phyloP scores from a whole-genome alignment of 176 grass and related monocot genomes.

The Cenchrus fungigraminus region DNA sequence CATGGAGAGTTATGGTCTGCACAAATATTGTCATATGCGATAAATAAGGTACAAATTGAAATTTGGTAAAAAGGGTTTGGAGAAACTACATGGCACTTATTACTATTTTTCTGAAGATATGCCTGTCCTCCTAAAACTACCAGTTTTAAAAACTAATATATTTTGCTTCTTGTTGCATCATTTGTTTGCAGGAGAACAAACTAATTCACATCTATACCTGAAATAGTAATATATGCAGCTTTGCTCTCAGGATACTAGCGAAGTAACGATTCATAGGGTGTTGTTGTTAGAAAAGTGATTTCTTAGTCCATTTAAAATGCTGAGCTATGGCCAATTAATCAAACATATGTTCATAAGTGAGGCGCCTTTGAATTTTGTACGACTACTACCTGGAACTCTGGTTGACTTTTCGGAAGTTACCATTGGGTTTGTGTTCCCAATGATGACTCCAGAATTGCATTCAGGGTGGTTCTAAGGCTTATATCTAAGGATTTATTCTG shows the following conservation, averaged over 20 bases:
- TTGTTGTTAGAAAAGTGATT: neutral
- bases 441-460: no score
- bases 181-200: neutral
- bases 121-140: neutral
- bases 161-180: neutral
- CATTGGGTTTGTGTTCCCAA: no score
- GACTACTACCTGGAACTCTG: neutral
- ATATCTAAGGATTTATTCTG: no score
- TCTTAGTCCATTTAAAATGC: neutral
- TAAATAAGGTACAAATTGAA: constrained; percentile 71
- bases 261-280: neutral
- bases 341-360: neutral
- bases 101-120: neutral
- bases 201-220: neutral
- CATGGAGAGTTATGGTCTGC: constrained; percentile 98
- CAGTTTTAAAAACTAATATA: neutral
- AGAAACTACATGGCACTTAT: neutral
- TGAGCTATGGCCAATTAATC: neutral
- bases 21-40: constrained; percentile 85
- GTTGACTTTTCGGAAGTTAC: no score
- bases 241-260: neutral
- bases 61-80: neutral
- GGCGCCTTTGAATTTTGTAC: neutral
- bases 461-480: no score
- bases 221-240: neutral